phyloP scores from a whole-genome alignment of 1,284 basidiomycete species.

The Salmacisia buchloeana region DNA sequence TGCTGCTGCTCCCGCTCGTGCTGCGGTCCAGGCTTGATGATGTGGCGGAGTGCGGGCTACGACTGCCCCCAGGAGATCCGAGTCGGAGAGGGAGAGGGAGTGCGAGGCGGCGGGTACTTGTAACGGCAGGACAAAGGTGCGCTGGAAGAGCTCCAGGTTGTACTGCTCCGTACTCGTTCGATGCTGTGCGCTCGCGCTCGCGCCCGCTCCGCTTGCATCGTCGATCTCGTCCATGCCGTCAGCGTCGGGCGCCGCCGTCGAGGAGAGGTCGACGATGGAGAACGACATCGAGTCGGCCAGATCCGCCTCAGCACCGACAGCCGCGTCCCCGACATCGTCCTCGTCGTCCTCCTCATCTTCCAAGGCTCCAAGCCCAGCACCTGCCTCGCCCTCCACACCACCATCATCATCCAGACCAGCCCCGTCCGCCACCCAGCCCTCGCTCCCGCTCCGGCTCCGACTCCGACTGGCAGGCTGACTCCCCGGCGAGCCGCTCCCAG shows the following conservation, averaged over 20 bases:
- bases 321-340: background rate
- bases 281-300: conserved; percentile 3
- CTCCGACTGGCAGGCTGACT: background rate
- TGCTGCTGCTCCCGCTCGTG: background rate
- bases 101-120: too few species aligned
- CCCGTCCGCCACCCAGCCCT: background rate
- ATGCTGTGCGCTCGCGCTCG: background rate
- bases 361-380: too few species aligned
- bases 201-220: background rate
- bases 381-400: too few species aligned
- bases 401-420: too few species aligned
- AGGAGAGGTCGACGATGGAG: background rate
- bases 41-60: background rate
- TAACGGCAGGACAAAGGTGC: background rate
- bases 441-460: background rate
- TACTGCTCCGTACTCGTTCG: background rate
- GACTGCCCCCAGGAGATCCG: background rate
- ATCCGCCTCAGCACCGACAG: background rate
- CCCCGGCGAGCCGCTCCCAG: background rate
- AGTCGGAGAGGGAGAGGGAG: background rate
- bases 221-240: background rate
- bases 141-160: background rate
- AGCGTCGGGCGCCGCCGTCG: background rate
- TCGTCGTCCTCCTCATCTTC: background rate
- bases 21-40: background rate